A percentile compares a stretch with the other conserved stretches of the same genome.
Evolutionary conservation across 805 yeast genomes (phyloP).

Genomic region (Candida berthetii): DNA sequence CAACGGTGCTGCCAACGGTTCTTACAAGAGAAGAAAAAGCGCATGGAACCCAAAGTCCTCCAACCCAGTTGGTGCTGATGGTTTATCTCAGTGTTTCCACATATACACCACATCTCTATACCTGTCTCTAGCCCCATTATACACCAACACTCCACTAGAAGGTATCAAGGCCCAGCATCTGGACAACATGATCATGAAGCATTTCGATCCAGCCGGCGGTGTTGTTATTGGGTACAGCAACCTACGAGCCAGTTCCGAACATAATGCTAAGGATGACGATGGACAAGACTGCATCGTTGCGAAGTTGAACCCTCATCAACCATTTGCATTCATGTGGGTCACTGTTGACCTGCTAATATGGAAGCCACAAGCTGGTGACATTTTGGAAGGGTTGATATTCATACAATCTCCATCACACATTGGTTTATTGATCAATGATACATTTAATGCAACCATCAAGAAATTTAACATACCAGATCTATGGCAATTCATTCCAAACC

Average conservation of each 20-base stretch:
- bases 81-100: slow-evolving; percentile 66
- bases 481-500: slow-evolving; percentile 83
- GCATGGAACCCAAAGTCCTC: slow-evolving; percentile 20
- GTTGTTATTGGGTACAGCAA: slow-evolving; percentile 78
- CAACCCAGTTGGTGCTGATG: slow-evolving; percentile 34
- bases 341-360: slow-evolving; percentile 78
- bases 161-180: slow-evolving; percentile 87
- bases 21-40: slow-evolving; percentile 5
- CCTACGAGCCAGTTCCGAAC: slow-evolving; percentile 43
- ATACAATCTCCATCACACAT: slow-evolving; percentile 95
- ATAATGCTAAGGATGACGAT: slow-evolving; percentile 29
- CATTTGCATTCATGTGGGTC: slow-evolving; percentile 87
- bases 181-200: slow-evolving; percentile 85
- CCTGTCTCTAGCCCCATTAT: slow-evolving; percentile 84
- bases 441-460: slow-evolving; percentile 90
- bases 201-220: slow-evolving; percentile 66
- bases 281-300: slow-evolving; percentile 35
- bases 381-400: slow-evolving; percentile 79
- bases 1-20: not conserved
- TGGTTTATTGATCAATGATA: slow-evolving; percentile 85
- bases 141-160: slow-evolving; percentile 56
- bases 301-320: slow-evolving; percentile 71
- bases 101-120: slow-evolving; percentile 56
- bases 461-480: slow-evolving; percentile 76
- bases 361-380: slow-evolving; percentile 87